These are phyloP conservation scores for Xylariaceae sp. DNA, from an alignment of 2,329 filamentous ascomycete species.

Conservation along the genomic window DNA sequence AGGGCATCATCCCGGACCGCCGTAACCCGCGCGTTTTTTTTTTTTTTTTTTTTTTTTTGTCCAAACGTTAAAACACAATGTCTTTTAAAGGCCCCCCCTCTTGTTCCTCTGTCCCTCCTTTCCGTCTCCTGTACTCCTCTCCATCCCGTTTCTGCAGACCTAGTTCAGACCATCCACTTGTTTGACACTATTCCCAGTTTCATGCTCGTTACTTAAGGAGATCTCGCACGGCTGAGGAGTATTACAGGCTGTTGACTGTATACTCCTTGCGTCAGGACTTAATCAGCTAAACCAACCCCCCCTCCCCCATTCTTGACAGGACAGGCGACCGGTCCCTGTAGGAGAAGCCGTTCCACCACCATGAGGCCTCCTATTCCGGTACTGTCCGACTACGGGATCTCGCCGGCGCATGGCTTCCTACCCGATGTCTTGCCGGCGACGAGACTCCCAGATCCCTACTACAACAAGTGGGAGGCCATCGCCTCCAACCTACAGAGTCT, in stretches of 20 bases:
- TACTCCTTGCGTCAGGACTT: conserved; percentile 60
- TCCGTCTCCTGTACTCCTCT: neutral
- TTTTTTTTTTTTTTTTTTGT: neutral
- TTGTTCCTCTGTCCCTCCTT: neutral
- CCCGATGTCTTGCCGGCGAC: conserved; percentile 75
- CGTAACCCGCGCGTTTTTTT: neutral
- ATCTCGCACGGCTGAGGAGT: conserved; percentile 56
- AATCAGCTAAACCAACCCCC: conserved; percentile 1
- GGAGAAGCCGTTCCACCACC: conserved; percentile 11
- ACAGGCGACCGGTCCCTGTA: neutral
- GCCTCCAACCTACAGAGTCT: conserved; percentile 80
- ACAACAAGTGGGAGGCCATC: conserved; percentile 89
- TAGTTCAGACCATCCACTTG: neutral
- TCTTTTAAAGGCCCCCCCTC: neutral
- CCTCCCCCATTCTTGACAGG: too few species aligned
- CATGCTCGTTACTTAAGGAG: conserved; percentile 34
- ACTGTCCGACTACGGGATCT: conserved; percentile 75
- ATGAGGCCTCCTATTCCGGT: conserved; percentile 58
- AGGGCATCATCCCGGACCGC: neutral
- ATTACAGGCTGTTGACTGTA: conserved; percentile 52
- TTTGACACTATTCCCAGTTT: conserved; percentile 13
- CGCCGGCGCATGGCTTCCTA: conserved; percentile 76
- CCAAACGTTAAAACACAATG: neutral
- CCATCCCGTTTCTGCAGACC: neutral
- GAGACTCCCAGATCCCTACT: conserved; percentile 80